Evolutionary conservation across 805 yeast species (phyloP), one percentile per base, ranked within the genome.

Genomic region (Candida tammaniensis): DNA sequence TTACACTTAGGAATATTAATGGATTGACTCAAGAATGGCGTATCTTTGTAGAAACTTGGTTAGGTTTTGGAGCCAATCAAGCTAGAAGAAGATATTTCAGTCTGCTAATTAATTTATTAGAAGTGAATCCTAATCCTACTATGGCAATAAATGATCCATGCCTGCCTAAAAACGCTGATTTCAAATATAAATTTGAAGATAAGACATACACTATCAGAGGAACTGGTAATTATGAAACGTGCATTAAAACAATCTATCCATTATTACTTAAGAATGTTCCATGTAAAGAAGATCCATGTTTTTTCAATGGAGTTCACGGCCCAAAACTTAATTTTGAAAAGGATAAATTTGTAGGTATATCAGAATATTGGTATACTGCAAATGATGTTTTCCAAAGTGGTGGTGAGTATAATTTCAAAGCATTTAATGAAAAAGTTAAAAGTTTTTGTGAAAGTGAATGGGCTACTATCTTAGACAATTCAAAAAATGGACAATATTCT

Each of bases 291-390:
- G 80, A 78, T 23, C 98, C 97, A 1, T 93, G 98, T 58, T 62
- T 91, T 20, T 93, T 93, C 56, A 88, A 89, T 58, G 98, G 98
- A 20, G 87, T 87, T 11, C 97, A 91, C 62, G 96, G 88, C 0
- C 98, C 98, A 4, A 75, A 72, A 19, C 77, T 93, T 41, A 87
- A 89, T 60, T 87, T 86, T 52, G 70, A 72, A 10, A 70, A 70
- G 31, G 95, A 87, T 49, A 83, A 78, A 49, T 89, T 93, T 59
- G 83, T 93, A 18, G 98, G 98, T 0, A 82, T 91, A 15, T 86
- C 96, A 6, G 98, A 93, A 59, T 93, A 87, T 62, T 93, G 98
- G 97, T 91, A 93, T 55, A 87, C 97, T 1, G 89, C 96, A 3
- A 85, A 88, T 50, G 98, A 91, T 52, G 76, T 91, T 4, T 89